These are phyloP conservation scores for Erythrophleum ivorense DNA, from an alignment of 331 rosid species.

Conservation along the genomic window DNA sequence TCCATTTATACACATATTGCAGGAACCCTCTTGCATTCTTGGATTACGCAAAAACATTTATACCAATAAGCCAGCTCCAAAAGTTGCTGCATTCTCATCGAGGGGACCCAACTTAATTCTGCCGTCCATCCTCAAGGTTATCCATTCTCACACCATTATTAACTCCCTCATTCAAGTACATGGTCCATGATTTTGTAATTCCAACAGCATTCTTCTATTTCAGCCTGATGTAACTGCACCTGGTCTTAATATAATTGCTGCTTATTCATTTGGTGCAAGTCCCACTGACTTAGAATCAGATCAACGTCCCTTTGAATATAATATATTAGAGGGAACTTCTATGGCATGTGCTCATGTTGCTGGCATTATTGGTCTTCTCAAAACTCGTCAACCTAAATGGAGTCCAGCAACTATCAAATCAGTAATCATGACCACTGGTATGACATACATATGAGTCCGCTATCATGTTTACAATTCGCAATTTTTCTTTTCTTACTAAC, in stretches of 20 bases:
- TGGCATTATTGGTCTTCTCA: slow-evolving; percentile 66
- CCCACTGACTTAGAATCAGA: slow-evolving; percentile 6
- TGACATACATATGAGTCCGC: background rate
- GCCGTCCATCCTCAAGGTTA: slow-evolving; percentile 55
- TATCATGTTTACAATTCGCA: background rate
- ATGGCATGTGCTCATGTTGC: slow-evolving; percentile 73
- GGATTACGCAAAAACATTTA: slow-evolving; percentile 35
- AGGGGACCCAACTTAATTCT: slow-evolving; percentile 55
- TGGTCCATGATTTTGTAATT: too few relatives aligned
- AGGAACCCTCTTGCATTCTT: slow-evolving; percentile 49
- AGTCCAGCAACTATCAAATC: slow-evolving; percentile 63
- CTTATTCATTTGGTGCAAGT: slow-evolving; percentile 38
- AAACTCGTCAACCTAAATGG: slow-evolving; percentile 57
- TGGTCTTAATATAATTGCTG: slow-evolving; percentile 55
- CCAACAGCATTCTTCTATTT: background rate
- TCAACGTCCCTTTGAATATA: slow-evolving; percentile 2
- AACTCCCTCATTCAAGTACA: background rate
- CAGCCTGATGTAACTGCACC: slow-evolving; percentile 63
- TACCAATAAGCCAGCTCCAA: slow-evolving; percentile 51
- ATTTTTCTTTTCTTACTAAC: background rate
- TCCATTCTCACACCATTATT: background rate
- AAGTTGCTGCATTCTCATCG: slow-evolving; percentile 61
- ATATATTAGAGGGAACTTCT: slow-evolving; percentile 58
- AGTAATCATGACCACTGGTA: slow-evolving; percentile 70
- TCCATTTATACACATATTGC: background rate